Percentiles rank a stretch among this genome's conserved stretches.
Evolutionary conservation across 306 rosid species (phyloP).

Genomic region (Fagus crenata): DNA sequence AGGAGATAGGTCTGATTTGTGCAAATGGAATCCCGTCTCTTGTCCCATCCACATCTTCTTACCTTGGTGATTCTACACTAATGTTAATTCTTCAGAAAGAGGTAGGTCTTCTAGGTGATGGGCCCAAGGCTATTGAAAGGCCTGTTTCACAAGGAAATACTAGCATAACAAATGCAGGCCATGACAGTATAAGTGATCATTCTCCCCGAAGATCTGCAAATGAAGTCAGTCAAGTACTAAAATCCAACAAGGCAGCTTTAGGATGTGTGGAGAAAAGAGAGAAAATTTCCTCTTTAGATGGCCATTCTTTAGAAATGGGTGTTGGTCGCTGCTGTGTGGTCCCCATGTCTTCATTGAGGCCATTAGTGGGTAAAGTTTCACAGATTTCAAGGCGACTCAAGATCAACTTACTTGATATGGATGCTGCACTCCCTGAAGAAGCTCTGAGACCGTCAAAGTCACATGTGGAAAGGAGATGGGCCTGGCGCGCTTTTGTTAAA

Average conservation of each 20-base stretch:
- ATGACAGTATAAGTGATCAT: conserved; percentile 34
- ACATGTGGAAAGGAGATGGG: conserved; percentile 67
- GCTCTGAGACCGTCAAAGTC: conserved; percentile 78
- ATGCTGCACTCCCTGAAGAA: conserved; percentile 77
- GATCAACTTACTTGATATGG: conserved; percentile 86
- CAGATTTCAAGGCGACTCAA: conserved; percentile 73
- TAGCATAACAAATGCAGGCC: conserved; percentile 37
- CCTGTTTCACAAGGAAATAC: conserved; percentile 41
- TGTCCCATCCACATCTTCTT: conserved; percentile 54
- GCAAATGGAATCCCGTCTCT: conserved; percentile 68
- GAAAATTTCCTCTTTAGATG: conserved; percentile 34
- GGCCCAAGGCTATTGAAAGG: conserved; percentile 40
- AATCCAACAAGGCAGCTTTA: conserved; percentile 37
- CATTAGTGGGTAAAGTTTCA: conserved; percentile 72
- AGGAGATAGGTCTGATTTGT: conserved; percentile 82
- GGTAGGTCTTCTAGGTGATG: conserved; percentile 34
- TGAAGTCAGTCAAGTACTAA: conserved; percentile 38
- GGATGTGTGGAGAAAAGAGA: conserved; percentile 47
- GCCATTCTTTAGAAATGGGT: conserved; percentile 52
- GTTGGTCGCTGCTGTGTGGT: conserved; percentile 67
- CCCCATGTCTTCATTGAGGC: conserved; percentile 77
- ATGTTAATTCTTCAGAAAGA: conserved; percentile 43
- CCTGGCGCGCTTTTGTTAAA: conserved; percentile 93
- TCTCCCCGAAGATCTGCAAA: conserved; percentile 40
- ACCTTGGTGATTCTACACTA: conserved; percentile 48